Evolutionary conservation across 345 rosid genomes (phyloP).

Genomic region (Dipteronia sinensis): DNA sequence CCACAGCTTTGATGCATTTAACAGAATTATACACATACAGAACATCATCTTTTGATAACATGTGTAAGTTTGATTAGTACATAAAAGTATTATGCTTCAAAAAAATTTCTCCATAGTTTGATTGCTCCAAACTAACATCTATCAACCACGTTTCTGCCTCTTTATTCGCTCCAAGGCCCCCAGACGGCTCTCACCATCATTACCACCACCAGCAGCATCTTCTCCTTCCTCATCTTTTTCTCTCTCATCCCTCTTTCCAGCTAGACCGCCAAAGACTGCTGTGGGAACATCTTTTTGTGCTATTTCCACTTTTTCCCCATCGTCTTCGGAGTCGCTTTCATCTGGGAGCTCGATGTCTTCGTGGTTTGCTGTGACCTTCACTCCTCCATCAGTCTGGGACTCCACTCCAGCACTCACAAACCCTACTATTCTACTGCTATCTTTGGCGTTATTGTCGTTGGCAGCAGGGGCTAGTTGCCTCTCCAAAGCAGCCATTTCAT

Average conservation of each 20-base stretch:
- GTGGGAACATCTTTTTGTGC: constrained; percentile 80
- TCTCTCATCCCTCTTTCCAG: constrained; percentile 60
- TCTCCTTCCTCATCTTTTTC: constrained; percentile 32
- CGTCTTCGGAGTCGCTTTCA: constrained; percentile 79
- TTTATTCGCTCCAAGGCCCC: constrained; percentile 90
- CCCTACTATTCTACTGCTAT: constrained; percentile 60
- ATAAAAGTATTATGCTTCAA: constrained; percentile 1
- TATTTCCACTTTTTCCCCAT: constrained; percentile 66
- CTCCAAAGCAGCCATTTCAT: constrained; percentile 93
- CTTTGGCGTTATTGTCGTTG: constrained; percentile 42
- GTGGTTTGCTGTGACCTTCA: constrained; percentile 42
- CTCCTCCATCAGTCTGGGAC: constrained; percentile 55
- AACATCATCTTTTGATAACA: background rate
- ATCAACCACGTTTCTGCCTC: constrained; percentile 51
- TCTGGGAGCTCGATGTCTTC: constrained; percentile 92
- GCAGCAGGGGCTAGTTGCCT: constrained; percentile 67
- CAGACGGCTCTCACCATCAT: constrained; percentile 46
- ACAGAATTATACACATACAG: constrained; percentile 4
- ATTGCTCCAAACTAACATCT: background rate
- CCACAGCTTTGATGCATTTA: background rate
- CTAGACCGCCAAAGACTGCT: constrained; percentile 80
- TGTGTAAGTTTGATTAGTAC: background rate
- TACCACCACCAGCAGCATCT: constrained; percentile 17
- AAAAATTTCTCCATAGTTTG: background rate
- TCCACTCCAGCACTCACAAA: constrained; percentile 92